A percentile compares a stretch with the other conserved stretches of the same genome.
Conservation (phyloP, 768 basidiomycete species). For the Phlebiopsis flavidoalba region DNA sequence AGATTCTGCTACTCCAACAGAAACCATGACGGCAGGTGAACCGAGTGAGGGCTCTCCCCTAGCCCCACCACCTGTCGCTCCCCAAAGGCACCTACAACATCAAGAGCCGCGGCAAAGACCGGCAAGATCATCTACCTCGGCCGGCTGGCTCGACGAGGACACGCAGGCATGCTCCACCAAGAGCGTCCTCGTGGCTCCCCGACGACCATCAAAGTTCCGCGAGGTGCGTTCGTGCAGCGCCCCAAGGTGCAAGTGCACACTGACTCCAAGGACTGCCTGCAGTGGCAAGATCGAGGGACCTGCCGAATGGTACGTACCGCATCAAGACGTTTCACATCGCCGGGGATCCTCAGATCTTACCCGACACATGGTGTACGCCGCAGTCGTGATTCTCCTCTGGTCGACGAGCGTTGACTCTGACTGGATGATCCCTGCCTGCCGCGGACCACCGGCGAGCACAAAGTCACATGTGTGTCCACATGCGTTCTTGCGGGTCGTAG, state of each 20-base stretch:
- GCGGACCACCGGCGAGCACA: not conserved
- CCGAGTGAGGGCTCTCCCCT: no score
- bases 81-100: not conserved
- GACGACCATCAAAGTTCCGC: not conserved
- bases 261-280: no score
- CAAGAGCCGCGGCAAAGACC: not conserved
- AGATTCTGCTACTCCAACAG: no score
- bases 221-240: not conserved
- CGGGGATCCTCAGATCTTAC: not conserved
- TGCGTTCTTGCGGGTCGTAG: no score
- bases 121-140: not conserved
- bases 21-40: no score
- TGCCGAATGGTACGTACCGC: not conserved
- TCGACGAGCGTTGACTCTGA: not conserved
- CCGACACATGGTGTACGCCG: not conserved
- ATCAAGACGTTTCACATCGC: not conserved
- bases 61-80: not conserved
- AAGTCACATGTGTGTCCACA: not conserved
- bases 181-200: not conserved
- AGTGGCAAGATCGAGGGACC: not conserved
- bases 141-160: not conserved
- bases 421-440: not conserved
- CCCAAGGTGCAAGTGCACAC: no score
- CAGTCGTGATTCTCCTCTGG: not conserved
- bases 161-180: not conserved